phyloP scores from a whole-genome alignment of 345 rosid genomes.

The Populus nigra region DNA sequence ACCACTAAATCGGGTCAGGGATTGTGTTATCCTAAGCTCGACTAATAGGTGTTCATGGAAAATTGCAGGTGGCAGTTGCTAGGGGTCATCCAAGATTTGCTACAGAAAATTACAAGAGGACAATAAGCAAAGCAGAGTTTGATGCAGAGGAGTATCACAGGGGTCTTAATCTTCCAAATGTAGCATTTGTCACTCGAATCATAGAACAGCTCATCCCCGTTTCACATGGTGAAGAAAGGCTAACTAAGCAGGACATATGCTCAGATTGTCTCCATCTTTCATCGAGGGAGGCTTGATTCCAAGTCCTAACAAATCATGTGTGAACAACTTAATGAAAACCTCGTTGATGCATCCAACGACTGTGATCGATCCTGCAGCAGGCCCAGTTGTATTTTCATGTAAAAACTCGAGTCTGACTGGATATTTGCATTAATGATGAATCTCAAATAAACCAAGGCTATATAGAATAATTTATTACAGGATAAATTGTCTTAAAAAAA shows the following conservation, averaged over 20 bases:
- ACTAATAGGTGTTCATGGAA: neutral
- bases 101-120: constrained; percentile 46
- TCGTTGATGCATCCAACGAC: too few species aligned
- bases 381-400: too few species aligned
- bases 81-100: constrained; percentile 58
- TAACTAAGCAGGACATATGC: too few species aligned
- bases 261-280: too few species aligned
- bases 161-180: constrained; percentile 40
- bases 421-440: neutral
- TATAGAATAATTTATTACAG: constrained; percentile 19
- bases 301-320: too few species aligned
- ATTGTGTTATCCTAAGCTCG: neutral
- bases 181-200: constrained; percentile 24
- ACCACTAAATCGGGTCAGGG: too few species aligned
- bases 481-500: constrained; percentile 5
- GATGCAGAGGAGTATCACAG: constrained; percentile 33
- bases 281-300: neutral
- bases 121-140: constrained; percentile 27
- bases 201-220: constrained; percentile 26
- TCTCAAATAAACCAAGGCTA: constrained; percentile 9
- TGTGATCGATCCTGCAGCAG: too few species aligned
- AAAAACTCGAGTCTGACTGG: too few species aligned
- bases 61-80: constrained; percentile 54
- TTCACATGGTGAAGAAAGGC: neutral
- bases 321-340: too few species aligned